phyloP scores from a whole-genome alignment of 306 rosid genomes.

The Castanea mollissima region DNA sequence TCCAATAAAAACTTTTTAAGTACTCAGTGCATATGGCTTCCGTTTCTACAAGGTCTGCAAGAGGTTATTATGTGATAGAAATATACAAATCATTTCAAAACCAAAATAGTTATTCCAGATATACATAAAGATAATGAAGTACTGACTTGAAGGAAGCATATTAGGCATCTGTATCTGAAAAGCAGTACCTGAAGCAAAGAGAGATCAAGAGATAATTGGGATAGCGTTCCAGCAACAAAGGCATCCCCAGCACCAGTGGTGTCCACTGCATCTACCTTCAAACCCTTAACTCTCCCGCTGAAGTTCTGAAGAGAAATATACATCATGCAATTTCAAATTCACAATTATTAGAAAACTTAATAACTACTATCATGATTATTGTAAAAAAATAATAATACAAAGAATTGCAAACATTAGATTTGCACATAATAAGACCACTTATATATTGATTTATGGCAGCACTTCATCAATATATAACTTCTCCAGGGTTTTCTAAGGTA shows the following conservation, averaged over 20 bases:
- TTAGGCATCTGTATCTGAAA: neutral
- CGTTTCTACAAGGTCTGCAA: too few relatives aligned
- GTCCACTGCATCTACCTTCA: conserved; percentile 87
- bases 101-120: neutral
- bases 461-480: neutral
- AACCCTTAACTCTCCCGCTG: conserved; percentile 75
- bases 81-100: neutral
- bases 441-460: neutral
- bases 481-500: neutral
- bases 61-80: neutral
- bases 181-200: conserved; percentile 73
- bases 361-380: conserved; percentile 2
- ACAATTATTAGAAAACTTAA: conserved; percentile 8
- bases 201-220: conserved; percentile 74
- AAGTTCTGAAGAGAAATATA: conserved; percentile 58
- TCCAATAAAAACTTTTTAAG: too few relatives aligned
- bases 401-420: neutral
- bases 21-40: too few relatives aligned
- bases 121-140: neutral
- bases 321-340: conserved; percentile 1
- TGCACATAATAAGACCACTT: conserved; percentile 1
- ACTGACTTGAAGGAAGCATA: neutral
- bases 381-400: neutral
- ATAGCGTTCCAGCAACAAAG: conserved; percentile 91
- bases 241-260: conserved; percentile 99